phyloP scores from a whole-genome alignment of 768 basidiomycete genomes.

The Russula virescens region DNA sequence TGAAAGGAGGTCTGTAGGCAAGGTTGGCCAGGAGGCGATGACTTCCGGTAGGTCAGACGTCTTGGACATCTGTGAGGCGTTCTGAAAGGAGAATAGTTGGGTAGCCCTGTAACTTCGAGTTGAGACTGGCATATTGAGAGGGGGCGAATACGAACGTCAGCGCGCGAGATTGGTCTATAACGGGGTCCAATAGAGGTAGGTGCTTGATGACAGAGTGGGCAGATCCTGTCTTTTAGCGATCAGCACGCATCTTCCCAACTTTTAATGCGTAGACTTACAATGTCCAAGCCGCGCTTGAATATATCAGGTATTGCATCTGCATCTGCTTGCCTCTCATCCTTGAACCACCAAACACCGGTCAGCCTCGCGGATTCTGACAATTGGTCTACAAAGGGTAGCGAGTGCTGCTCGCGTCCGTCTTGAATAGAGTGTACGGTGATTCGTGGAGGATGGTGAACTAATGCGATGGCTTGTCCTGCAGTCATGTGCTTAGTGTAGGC shows the following conservation, averaged over 20 bases:
- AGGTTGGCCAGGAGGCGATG: conserved; percentile 64
- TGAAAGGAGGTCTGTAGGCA: conserved; percentile 47
- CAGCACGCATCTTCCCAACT: conserved; percentile 7
- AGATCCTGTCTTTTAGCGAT: conserved; percentile 59
- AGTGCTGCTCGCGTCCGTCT: conserved; percentile 56
- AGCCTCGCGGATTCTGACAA: conserved; percentile 30
- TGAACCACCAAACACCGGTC: conserved; percentile 70
- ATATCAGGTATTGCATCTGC: conserved; percentile 61
- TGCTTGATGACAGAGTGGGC: conserved; percentile 63
- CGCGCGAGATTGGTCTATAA: conserved; percentile 61
- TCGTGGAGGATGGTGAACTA: conserved; percentile 61
- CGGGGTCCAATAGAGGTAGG: conserved; percentile 64
- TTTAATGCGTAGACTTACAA: conserved; percentile 40
- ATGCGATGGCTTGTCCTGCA: conserved; percentile 60
- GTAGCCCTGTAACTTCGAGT: conserved; percentile 46
- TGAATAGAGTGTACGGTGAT: conserved; percentile 73
- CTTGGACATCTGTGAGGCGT: conserved; percentile 47
- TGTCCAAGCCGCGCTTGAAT: conserved; percentile 58
- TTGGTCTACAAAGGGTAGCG: conserved; percentile 35
- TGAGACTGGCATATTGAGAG: conserved; percentile 10
- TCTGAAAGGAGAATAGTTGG: conserved; percentile 78
- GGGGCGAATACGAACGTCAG: conserved; percentile 47
- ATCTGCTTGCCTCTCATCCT: conserved; percentile 38
- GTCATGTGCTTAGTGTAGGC: conserved; percentile 10
- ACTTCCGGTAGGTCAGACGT: conserved; percentile 48